Evolutionary conservation across 495 filamentous ascomycete genomes (phyloP), one percentile per base, ranked within the genome.

Genomic region (Lasiosphaeria miniovina): DNA sequence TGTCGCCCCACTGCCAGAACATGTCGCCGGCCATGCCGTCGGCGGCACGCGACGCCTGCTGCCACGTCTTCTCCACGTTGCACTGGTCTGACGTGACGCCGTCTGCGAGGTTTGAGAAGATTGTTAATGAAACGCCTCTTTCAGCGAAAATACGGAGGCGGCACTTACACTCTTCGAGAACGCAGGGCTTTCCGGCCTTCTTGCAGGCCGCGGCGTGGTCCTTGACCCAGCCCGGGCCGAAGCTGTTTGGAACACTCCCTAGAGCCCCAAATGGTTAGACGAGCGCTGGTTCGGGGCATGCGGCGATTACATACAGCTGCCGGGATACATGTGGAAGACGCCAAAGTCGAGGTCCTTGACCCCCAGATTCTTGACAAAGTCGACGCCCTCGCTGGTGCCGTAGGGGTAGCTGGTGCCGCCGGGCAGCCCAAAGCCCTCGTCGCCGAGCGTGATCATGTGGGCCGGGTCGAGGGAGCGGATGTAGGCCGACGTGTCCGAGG

Each of bases 391-490:
- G 48, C 63, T 69, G 31, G 73, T 76, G 15, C 70, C 70, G 66
- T 86, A 88, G 11, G 80, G 82, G 54, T 86, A 87, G 55, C 65
- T 77, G 3, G 78, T 75, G 56, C 80, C 80, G 3, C 68, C 71
- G 7, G 71, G 62, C 0, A 77, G 43, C 1, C 71, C 70, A 35
- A 77, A 80, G 1, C 82, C 82, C 54, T 86, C 83, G 58, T 88
- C 86, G 31, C 88, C 87, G 51, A 85, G 75, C 0, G 83, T 84
- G n/a, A 90, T 84, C 76, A 90, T 82, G 66, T 90, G 88, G 41
- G 78, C 71, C 0, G 77, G 62, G 63, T 90, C 88, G 9, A 90
- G 65, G 17, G 68, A 73, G 71, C 88, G 88, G 74, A 90, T 84
- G 62, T 86, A 88, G 2, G 76, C 70, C 56, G 78, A 83, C 15